These are phyloP conservation scores for Xerophyta viscosa DNA, from an alignment of 106 monocot genomes.

Conservation along the genomic window DNA sequence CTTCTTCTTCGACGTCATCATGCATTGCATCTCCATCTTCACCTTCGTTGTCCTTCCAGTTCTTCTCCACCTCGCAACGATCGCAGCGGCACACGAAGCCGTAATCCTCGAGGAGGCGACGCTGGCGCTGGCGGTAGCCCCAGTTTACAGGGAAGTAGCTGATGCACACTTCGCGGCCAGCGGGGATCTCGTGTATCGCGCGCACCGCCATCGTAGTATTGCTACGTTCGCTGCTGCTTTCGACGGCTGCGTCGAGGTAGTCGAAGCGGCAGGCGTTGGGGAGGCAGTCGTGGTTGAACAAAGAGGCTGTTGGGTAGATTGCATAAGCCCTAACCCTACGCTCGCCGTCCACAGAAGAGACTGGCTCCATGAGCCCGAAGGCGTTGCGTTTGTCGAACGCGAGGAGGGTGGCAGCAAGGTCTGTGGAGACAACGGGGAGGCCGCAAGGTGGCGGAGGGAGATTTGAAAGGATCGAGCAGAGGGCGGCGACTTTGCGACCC, in stretches of 20 bases:
- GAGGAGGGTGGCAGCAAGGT: conserved; percentile 46
- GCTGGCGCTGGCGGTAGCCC: conserved; percentile 62
- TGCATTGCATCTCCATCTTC: conserved; percentile 10
- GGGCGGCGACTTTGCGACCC: neutral
- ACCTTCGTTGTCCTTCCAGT: conserved; percentile 70
- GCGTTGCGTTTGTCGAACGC: conserved; percentile 61
- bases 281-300: conserved; percentile 90
- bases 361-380: conserved; percentile 68
- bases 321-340: conserved; percentile 52
- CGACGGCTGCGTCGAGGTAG: conserved; percentile 35
- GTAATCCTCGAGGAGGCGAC: conserved; percentile 64
- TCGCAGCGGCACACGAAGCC: conserved; percentile 81
- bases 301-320: conserved; percentile 59
- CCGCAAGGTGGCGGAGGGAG: conserved; percentile 14
- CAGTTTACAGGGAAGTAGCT: conserved; percentile 89
- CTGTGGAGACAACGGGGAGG: conserved; percentile 44
- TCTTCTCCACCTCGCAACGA: conserved; percentile 64
- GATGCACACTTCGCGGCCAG: conserved; percentile 80
- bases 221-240: neutral
- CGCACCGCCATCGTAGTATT: conserved; percentile 54
- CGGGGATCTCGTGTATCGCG: conserved; percentile 65
- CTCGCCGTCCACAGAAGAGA: conserved; percentile 10
- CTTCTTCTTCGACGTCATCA: conserved; percentile 28
- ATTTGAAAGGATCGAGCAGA: conserved; percentile 28
- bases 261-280: conserved; percentile 92